These are phyloP conservation scores for Ziziphus jujuba DNA, from an alignment of 306 rosid species.

Conservation along the genomic window DNA sequence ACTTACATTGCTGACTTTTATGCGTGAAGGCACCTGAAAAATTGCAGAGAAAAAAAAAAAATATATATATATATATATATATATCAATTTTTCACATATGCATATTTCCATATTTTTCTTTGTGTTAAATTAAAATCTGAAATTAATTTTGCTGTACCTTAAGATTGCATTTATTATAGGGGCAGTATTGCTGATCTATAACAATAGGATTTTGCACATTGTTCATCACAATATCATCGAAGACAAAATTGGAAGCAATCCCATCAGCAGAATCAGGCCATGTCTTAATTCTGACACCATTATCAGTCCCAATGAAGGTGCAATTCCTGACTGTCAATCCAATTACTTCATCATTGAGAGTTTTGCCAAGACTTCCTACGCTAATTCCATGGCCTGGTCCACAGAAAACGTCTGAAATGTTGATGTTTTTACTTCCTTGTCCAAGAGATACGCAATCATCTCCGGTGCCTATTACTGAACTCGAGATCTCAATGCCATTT, in stretches of 20 bases:
- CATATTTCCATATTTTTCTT: too few relatives aligned
- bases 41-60: not conserved
- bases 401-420: not conserved
- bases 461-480: too few relatives aligned
- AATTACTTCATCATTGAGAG: not conserved
- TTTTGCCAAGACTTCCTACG: slow-evolving; percentile 5
- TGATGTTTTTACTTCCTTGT: not conserved
- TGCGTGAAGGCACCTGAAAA: not conserved
- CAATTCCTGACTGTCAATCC: slow-evolving; percentile 6
- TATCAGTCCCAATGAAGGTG: not conserved
- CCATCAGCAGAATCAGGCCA: slow-evolving; percentile 7
- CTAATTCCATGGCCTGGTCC: slow-evolving; percentile 15
- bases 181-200: slow-evolving; percentile 54
- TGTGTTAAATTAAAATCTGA: too few relatives aligned
- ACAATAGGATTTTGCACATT: slow-evolving; percentile 47
- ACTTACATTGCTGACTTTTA: slow-evolving; percentile 5
- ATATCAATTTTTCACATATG: too few relatives aligned
- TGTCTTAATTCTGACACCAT: slow-evolving; percentile 1
- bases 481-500: too few relatives aligned
- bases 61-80: too few relatives aligned
- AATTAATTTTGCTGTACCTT: too few relatives aligned
- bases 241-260: slow-evolving; percentile 15
- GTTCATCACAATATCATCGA: slow-evolving; percentile 37
- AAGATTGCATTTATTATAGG: not conserved
- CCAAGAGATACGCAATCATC: too few relatives aligned